These are phyloP conservation scores for Schizosaccharomyces lindneri DNA, from an alignment of 805 yeast species.

Conservation along the genomic window DNA sequence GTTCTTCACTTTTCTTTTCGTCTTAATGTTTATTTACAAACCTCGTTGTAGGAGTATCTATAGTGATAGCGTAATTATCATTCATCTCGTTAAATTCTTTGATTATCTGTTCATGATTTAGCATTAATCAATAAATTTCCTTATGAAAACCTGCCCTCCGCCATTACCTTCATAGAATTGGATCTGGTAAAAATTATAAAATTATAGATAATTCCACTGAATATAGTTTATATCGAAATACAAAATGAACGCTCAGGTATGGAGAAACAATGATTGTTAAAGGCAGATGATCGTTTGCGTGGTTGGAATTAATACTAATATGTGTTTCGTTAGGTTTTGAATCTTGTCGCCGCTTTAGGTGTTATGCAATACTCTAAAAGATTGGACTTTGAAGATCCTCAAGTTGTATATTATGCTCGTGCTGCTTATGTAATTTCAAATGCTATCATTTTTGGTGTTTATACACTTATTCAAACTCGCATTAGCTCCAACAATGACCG, in stretches of 20 bases:
- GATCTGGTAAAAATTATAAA: too few species aligned
- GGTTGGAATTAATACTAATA: not conserved
- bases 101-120: too few species aligned
- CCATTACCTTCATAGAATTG: not conserved
- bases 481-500: constrained; percentile 7
- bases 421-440: constrained; percentile 44
- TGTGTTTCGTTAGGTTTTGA: not conserved
- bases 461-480: constrained; percentile 29
- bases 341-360: constrained; percentile 53
- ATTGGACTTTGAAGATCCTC: constrained; percentile 70
- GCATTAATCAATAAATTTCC: too few species aligned
- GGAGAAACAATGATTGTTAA: not conserved
- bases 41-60: too few species aligned
- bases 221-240: not conserved
- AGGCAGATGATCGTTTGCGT: too few species aligned
- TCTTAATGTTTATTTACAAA: too few species aligned
- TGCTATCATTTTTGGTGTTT: constrained; percentile 35
- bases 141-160: not conserved
- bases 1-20: too few species aligned
- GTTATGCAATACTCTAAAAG: constrained; percentile 88
- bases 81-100: too few species aligned
- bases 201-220: not conserved
- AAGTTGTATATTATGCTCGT: constrained; percentile 49
- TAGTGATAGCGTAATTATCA: too few species aligned
- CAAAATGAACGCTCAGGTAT: not conserved